These are phyloP conservation scores for Pleurotus ostreatus DNA, from an alignment of 768 basidiomycete genomes.

Conservation along the genomic window DNA sequence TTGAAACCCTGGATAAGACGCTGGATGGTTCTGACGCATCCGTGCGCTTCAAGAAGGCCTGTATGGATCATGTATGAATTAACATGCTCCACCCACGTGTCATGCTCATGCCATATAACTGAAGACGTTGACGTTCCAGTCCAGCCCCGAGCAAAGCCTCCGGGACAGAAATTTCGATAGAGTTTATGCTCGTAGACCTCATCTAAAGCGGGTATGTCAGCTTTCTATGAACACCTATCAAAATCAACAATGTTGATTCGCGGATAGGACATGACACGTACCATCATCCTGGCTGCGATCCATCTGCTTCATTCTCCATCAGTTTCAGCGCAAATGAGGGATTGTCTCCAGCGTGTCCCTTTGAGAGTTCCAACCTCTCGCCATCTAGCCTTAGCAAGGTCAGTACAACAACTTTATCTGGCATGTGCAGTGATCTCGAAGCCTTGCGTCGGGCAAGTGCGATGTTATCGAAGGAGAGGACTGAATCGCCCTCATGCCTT, in stretches of 20 bases:
- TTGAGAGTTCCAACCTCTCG: too few species aligned
- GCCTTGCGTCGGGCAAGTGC: conserved; percentile 6
- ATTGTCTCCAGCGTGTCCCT: conserved; percentile 47
- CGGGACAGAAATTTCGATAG: conserved; percentile 82
- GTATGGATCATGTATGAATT: neutral
- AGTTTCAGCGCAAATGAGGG: conserved; percentile 62
- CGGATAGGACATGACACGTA: conserved; percentile 27
- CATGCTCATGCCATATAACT: conserved; percentile 84
- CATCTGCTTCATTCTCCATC: conserved; percentile 72
- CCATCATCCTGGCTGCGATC: conserved; percentile 65
- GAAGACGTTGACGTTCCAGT: conserved; percentile 82
- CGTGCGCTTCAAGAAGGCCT: conserved; percentile 22
- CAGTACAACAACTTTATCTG: conserved; percentile 51
- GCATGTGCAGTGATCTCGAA: conserved; percentile 32
- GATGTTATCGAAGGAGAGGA: conserved; percentile 1
- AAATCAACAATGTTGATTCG: conserved; percentile 29
- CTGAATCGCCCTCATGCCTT: neutral
- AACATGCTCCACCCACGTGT: conserved; percentile 47
- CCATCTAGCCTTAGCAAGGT: conserved; percentile 20
- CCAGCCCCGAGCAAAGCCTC: conserved; percentile 84
- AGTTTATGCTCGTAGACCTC: conserved; percentile 71
- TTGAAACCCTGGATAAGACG: conserved; percentile 80
- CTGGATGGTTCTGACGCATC: conserved; percentile 37
- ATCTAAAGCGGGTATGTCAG: conserved; percentile 84
- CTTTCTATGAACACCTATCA: conserved; percentile 75